These are phyloP conservation scores for Phialemoniopsis sp. DNA, from an alignment of 2,329 filamentous ascomycete species.

Conservation along the genomic window DNA sequence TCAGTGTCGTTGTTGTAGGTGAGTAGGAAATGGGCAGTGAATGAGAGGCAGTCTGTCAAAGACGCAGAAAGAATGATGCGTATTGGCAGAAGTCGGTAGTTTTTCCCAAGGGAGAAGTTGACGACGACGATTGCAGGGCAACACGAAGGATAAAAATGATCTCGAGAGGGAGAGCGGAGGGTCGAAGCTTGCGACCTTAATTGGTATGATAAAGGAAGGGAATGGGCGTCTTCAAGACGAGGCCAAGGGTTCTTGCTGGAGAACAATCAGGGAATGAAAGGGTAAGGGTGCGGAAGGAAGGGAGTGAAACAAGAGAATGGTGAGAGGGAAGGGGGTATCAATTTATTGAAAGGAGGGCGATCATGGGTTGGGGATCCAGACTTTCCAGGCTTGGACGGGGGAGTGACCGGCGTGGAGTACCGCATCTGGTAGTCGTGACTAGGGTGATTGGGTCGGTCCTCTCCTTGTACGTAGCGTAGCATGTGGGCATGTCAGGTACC, in stretches of 20 bases:
- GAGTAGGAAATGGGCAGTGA: slow-evolving; percentile 1
- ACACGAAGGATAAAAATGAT: slow-evolving; percentile 1
- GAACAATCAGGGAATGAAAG: neutral
- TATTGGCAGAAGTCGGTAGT: slow-evolving; percentile 11
- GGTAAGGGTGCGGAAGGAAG: slow-evolving; percentile 1
- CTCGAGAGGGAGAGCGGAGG: neutral
- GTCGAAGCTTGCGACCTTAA: slow-evolving; percentile 14
- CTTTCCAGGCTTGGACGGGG: too few relatives aligned
- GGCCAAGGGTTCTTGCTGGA: too few relatives aligned
- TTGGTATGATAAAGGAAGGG: slow-evolving; percentile 6
- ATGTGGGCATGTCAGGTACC: too few relatives aligned
- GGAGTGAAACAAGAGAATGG: slow-evolving; percentile 2
- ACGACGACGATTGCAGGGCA: slow-evolving; percentile 9
- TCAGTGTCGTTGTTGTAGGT: too few relatives aligned
- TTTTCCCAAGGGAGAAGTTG: slow-evolving; percentile 4
- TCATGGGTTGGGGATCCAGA: too few relatives aligned
- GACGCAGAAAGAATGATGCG: slow-evolving; percentile 40
- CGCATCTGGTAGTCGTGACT: too few relatives aligned
- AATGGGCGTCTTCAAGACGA: neutral
- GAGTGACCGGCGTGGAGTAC: too few relatives aligned
- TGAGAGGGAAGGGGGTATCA: too few relatives aligned
- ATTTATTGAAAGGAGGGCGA: too few relatives aligned
- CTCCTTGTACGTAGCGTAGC: too few relatives aligned
- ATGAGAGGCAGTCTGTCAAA: slow-evolving; percentile 44
- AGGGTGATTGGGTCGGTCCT: too few relatives aligned